phyloP scores from a whole-genome alignment of 179 eudicot genomes.

The Nepenthes alata region DNA sequence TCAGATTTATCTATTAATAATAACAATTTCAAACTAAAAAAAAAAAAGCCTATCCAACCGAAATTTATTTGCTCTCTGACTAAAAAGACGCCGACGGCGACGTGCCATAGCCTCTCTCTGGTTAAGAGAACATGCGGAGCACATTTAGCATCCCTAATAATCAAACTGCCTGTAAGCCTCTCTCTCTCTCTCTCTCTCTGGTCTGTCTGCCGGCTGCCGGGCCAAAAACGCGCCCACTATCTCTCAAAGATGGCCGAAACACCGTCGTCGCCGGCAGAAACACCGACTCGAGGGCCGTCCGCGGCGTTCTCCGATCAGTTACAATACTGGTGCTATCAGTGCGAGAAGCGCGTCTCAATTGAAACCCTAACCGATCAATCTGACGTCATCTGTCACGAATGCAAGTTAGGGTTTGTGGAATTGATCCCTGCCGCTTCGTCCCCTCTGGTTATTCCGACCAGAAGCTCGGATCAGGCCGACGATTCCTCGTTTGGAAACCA shows the following conservation, averaged over 20 bases:
- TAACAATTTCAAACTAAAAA: no score
- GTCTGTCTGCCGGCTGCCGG: no score
- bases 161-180: no score
- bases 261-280: conserved; percentile 14
- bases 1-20: no score
- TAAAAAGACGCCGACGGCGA: no score
- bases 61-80: no score
- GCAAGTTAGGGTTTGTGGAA: conserved; percentile 76
- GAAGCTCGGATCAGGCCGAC: conserved; percentile 15
- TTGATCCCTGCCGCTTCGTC: conserved; percentile 6
- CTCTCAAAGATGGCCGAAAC: conserved; percentile 13
- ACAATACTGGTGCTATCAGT: conserved; percentile 76
- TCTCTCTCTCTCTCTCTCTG: no score
- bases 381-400: conserved; percentile 53
- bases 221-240: no score
- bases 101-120: no score
- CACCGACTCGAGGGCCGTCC: conserved; percentile 9
- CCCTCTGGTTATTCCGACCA: conserved; percentile 3
- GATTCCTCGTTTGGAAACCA: conserved; percentile 35
- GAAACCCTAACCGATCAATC: conserved; percentile 37
- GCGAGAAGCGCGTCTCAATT: conserved; percentile 65
- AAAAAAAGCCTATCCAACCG: no score
- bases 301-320: conserved; percentile 5
- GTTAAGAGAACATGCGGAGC: no score
- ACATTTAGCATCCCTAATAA: no score